These are phyloP conservation scores for Tolypocladium nubicola DNA, from an alignment of 2,329 filamentous ascomycete species.

Conservation along the genomic window DNA sequence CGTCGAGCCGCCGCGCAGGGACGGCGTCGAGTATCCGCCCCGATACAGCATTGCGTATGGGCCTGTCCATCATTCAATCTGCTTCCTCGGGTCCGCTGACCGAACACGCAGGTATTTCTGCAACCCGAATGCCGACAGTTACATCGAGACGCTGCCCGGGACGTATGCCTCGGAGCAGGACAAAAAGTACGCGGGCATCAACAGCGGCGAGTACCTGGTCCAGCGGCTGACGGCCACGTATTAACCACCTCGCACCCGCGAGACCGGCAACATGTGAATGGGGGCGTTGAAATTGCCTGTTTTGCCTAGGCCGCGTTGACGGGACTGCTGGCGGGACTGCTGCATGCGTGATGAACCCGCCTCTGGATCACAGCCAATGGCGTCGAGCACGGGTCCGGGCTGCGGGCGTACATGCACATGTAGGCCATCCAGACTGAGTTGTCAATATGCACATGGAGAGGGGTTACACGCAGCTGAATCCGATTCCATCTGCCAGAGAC, in stretches of 20 bases:
- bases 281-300: neutral
- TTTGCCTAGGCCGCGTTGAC: neutral
- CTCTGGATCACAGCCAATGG: neutral
- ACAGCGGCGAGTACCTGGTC: conserved; percentile 71
- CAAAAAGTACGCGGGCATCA: conserved; percentile 72
- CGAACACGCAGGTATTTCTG: conserved; percentile 60
- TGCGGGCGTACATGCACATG: neutral
- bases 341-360: neutral
- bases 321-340: neutral
- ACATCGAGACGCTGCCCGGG: conserved; percentile 72
- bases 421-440: neutral
- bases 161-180: conserved; percentile 54
- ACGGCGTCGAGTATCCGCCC: conserved; percentile 53
- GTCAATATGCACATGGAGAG: neutral
- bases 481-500: neutral
- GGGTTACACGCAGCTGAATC: neutral
- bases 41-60: conserved; percentile 75
- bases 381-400: neutral
- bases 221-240: conserved; percentile 69
- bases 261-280: neutral
- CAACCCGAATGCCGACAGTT: conserved; percentile 68
- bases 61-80: neutral
- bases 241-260: conserved; percentile 15
- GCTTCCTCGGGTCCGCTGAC: neutral
- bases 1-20: conserved; percentile 64